Conservation (phyloP, 257 asterid species). For the Nicotiana attenuata region DNA sequence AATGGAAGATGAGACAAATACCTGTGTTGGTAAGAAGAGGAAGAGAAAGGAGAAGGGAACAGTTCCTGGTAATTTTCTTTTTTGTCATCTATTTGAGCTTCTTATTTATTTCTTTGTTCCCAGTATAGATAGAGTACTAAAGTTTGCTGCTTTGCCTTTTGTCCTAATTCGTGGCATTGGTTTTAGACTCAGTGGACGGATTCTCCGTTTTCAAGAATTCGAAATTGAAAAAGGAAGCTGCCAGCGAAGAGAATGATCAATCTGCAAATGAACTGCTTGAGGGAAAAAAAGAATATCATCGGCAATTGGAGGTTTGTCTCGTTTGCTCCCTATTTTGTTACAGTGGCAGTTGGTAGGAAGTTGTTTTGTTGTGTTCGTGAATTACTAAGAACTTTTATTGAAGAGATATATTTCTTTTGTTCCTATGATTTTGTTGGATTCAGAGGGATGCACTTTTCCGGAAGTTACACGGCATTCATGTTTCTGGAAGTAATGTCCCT, state of each 20-base stretch:
- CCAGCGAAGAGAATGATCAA: constrained; percentile 26
- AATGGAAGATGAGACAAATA: constrained; percentile 18
- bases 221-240: constrained; percentile 41
- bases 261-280: constrained; percentile 33
- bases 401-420: neutral
- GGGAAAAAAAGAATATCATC: constrained; percentile 75
- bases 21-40: constrained; percentile 51
- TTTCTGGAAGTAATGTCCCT: constrained; percentile 84
- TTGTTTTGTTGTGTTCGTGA: neutral
- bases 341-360: neutral
- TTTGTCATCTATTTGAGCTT: neutral
- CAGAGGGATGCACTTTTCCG: constrained; percentile 75
- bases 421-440: constrained; percentile 3
- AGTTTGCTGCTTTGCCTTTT: neutral
- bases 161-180: constrained; percentile 8
- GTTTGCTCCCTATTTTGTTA: constrained; percentile 6
- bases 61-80: constrained; percentile 32
- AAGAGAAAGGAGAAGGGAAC: constrained; percentile 63
- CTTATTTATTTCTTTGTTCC: neutral
- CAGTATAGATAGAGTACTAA: neutral
- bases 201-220: constrained; percentile 60
- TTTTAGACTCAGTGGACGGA: constrained; percentile 52
- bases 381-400: neutral
- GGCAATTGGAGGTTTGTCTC: constrained; percentile 63
- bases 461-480: constrained; percentile 75